phyloP scores from a whole-genome alignment of 371 early-diverging fungal species.

The Massospora cicadina region DNA sequence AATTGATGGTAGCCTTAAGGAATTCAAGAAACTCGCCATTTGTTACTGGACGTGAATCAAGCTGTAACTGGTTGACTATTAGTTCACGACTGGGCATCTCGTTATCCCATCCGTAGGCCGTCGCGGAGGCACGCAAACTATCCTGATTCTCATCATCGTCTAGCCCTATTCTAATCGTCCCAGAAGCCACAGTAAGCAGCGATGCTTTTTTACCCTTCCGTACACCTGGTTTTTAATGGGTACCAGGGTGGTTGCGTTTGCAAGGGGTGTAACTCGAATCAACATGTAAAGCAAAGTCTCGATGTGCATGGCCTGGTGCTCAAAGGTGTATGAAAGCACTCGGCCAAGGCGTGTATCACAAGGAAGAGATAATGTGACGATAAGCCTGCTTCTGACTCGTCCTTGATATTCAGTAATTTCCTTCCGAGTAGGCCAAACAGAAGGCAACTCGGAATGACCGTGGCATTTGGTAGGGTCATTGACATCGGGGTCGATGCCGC shows the following conservation, averaged over 20 bases:
- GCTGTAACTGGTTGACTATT: conserved; percentile 25
- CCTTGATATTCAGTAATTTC: conserved; percentile 45
- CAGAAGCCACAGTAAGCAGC: conserved; percentile 4
- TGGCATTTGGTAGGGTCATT: conserved; percentile 61
- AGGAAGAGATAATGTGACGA: conserved; percentile 21
- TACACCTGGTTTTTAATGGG: conserved; percentile 8
- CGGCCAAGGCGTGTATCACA: conserved; percentile 27
- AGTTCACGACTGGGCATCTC: conserved; percentile 39
- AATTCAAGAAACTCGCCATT: conserved; percentile 53
- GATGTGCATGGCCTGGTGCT: conserved; percentile 83
- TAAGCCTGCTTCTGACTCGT: conserved; percentile 34
- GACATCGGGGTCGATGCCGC: conserved; percentile 84
- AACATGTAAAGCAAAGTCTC: conserved; percentile 80
- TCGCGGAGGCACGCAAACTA: background rate
- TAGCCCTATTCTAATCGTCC: conserved; percentile 29
- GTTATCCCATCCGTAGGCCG: conserved; percentile 74
- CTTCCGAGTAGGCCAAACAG: conserved; percentile 48
- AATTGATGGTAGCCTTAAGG: conserved; percentile 18
- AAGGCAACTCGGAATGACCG: conserved; percentile 61
- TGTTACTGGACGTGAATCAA: conserved; percentile 65
- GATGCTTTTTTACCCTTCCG: conserved; percentile 8
- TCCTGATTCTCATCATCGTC: conserved; percentile 15
- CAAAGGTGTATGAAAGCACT: conserved; percentile 66
- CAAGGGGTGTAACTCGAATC: conserved; percentile 26
- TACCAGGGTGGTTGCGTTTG: conserved; percentile 4